Evolutionary conservation across 148 eudicot species (phyloP).

Genomic region (Agrostemma githago): DNA sequence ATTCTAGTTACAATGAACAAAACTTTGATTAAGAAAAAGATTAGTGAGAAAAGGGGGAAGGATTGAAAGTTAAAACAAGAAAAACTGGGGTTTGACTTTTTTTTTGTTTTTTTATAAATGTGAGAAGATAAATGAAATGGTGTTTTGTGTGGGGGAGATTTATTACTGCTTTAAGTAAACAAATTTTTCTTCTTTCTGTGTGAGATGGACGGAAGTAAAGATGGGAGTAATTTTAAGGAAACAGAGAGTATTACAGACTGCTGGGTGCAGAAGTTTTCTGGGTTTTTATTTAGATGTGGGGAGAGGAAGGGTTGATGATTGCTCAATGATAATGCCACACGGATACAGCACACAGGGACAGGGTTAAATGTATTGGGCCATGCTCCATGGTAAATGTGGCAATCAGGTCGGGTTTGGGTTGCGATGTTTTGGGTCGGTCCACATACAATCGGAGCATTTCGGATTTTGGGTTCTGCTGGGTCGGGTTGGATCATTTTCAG

Average conservation of each 20-base stretch:
- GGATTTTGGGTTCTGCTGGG: no score
- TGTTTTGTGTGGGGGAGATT: neutral
- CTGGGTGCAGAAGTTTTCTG: neutral
- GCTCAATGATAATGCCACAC: neutral
- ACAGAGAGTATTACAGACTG: neutral
- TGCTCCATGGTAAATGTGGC: no score
- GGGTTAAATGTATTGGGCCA: no score
- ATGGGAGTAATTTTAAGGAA: neutral
- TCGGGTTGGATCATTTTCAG: no score
- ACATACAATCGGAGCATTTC: no score
- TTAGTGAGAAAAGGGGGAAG: neutral
- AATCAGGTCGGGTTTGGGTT: no score
- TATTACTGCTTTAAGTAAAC: no score
- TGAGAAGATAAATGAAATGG: neutral
- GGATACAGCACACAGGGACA: no score
- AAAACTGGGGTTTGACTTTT: conserved; percentile 3
- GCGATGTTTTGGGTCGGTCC: no score
- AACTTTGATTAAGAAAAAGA: neutral
- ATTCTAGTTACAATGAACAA: neutral
- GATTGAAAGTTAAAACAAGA: neutral
- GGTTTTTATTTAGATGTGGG: neutral
- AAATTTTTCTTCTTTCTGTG: neutral
- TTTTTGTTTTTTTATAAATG: neutral
- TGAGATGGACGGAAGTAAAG: neutral
- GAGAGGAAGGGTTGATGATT: conserved; percentile 15